Conservation (phyloP, 306 rosid genomes). For the Crataegus laevigata region DNA sequence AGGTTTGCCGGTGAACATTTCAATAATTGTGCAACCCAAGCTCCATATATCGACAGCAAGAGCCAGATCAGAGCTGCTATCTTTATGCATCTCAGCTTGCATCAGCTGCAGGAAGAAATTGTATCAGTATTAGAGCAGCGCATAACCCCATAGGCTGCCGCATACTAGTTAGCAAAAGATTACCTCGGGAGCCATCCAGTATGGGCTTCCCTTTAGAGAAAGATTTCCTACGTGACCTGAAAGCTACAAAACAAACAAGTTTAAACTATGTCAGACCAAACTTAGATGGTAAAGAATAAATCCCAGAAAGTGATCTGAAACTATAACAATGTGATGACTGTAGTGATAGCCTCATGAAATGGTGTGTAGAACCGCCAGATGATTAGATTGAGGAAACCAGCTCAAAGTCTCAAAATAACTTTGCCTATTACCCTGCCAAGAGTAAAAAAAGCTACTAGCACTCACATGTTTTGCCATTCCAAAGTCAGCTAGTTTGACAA, state of each 20-base stretch:
- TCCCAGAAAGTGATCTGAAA: not conserved
- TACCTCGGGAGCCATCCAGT: conserved; percentile 99
- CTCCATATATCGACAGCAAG: conserved; percentile 95
- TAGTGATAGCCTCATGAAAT: not conserved
- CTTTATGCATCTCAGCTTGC: conserved; percentile 74
- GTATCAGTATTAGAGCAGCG: conserved; percentile 13
- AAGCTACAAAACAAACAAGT: conserved; percentile 50
- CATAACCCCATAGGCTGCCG: not conserved
- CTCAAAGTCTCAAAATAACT: not conserved
- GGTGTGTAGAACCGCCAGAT: not conserved
- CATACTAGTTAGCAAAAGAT: conserved; percentile 12
- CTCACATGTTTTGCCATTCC: conserved; percentile 99
- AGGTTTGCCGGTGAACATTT: conserved; percentile 92
- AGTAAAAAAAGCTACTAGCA: not conserved
- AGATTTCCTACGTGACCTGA: conserved; percentile 74
- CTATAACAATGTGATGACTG: not conserved
- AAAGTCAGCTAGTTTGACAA: conserved; percentile 95
- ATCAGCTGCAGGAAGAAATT: conserved; percentile 50
- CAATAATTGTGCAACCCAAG: conserved; percentile 92
- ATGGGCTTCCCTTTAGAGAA: conserved; percentile 95
- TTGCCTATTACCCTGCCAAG: not conserved
- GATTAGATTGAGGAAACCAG: not conserved
- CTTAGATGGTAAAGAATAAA: not conserved
- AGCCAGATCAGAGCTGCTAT: conserved; percentile 73
- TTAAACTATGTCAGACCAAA: not conserved